Percentiles rank a stretch among this genome's conserved stretches.
Evolutionary conservation across 768 basidiomycete species (phyloP).

Genomic region (Infundibulicybe gibba): DNA sequence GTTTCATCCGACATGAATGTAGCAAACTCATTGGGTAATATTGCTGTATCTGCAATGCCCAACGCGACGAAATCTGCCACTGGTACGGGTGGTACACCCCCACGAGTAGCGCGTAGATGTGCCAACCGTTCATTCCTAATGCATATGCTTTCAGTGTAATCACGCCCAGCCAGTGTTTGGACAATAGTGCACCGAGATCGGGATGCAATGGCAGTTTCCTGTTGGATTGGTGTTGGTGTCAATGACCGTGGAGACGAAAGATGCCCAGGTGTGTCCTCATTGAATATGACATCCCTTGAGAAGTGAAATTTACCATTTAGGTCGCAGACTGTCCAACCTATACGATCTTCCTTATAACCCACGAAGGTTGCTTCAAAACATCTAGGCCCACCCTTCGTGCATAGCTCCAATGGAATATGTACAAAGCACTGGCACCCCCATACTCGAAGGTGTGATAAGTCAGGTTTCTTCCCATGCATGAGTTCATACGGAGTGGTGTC

Average conservation of each 20-base stretch:
- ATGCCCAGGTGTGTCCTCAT: no score
- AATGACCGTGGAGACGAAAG: no score
- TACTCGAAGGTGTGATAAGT: conserved; percentile 21
- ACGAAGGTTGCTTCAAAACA: conserved; percentile 18
- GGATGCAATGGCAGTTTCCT: neutral
- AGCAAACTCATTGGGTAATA: no score
- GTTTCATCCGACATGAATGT: no score
- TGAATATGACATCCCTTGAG: no score
- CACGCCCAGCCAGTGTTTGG: no score
- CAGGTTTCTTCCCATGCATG: conserved; percentile 15
- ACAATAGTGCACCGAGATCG: neutral
- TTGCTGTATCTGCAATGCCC: no score
- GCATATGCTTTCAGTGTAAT: no score
- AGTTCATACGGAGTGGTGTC: conserved; percentile 15
- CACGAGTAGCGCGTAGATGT: neutral
- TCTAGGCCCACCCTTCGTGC: conserved; percentile 9
- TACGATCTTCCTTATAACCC: neutral
- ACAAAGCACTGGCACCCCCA: conserved; percentile 24
- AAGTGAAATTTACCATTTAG: no score
- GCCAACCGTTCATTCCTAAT: neutral
- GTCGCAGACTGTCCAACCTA: no score
- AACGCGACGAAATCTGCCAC: no score
- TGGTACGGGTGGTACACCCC: neutral
- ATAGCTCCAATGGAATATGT: conserved; percentile 13
- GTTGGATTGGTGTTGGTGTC: no score